phyloP scores from a whole-genome alignment of 2,329 filamentous ascomycete genomes.

The Fusarium globosum region DNA sequence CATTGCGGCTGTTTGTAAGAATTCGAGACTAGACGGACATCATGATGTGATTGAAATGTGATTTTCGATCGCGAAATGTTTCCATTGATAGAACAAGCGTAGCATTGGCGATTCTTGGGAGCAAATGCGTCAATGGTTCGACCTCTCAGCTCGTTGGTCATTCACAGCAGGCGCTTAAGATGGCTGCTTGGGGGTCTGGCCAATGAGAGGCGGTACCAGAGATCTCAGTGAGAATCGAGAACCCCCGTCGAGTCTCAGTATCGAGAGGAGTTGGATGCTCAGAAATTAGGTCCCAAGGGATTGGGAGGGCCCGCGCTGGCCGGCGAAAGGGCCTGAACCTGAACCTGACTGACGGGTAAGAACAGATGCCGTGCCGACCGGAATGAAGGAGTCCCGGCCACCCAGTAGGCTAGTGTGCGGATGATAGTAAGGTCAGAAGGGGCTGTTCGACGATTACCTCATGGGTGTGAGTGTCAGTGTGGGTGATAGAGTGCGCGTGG shows the following conservation, averaged over 20 bases:
- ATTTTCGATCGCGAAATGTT: background rate
- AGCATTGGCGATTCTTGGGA: background rate
- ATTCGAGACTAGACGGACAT: slow-evolving; percentile 7
- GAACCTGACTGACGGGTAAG: slow-evolving; percentile 8
- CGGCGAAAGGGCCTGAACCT: background rate
- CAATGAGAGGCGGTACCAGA: slow-evolving; percentile 39
- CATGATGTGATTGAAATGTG: slow-evolving; percentile 16
- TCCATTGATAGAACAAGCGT: background rate
- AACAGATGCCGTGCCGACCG: slow-evolving; percentile 23
- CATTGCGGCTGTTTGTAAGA: slow-evolving; percentile 26
- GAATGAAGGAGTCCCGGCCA: slow-evolving; percentile 16
- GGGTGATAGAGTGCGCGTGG: background rate
- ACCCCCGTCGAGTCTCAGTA: slow-evolving; percentile 21
- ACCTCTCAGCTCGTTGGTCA: background rate
- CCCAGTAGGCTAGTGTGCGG: background rate
- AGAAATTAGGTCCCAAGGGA: slow-evolving; percentile 30
- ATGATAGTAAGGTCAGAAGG: slow-evolving; percentile 5
- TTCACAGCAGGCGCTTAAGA: slow-evolving; percentile 3
- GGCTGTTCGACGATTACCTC: slow-evolving; percentile 13
- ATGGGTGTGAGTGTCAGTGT: background rate
- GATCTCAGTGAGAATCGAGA: slow-evolving; percentile 40
- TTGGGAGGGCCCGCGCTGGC: slow-evolving; percentile 38
- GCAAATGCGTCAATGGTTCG: background rate
- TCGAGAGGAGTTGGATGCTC: slow-evolving; percentile 16
- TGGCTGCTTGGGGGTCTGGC: slow-evolving; percentile 7